A percentile compares a stretch with the other conserved stretches of the same genome.
Evolutionary conservation across 2,329 filamentous ascomycete genomes (phyloP).

Genomic region (Rugonectria rugulosa): DNA sequence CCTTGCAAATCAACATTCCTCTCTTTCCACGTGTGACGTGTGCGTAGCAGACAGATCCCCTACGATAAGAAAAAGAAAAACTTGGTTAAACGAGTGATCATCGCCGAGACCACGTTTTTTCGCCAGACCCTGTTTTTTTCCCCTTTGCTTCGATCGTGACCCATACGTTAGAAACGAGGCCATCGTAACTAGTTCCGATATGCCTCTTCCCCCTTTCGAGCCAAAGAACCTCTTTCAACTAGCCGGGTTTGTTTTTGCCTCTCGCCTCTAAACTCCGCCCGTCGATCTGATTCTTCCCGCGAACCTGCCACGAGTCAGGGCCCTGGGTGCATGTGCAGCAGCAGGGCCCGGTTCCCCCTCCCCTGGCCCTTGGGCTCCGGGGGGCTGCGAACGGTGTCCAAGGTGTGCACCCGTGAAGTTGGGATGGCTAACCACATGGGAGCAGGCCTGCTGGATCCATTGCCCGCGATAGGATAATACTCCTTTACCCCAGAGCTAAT

Average conservation of each 20-base stretch:
- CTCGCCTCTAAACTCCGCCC: not conserved
- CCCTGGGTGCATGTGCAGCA: not conserved
- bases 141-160: too few species aligned
- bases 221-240: slow-evolving; percentile 3
- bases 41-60: too few species aligned
- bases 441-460: not conserved
- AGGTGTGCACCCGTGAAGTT: not conserved
- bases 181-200: not conserved
- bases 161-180: too few species aligned
- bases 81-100: too few species aligned
- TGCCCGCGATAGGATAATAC: slow-evolving; percentile 1
- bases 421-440: not conserved
- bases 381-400: not conserved
- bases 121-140: too few species aligned
- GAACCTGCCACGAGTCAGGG: not conserved
- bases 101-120: too few species aligned
- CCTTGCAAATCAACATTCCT: too few species aligned
- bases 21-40: too few species aligned
- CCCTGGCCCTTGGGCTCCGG: not conserved
- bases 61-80: too few species aligned
- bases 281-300: not conserved
- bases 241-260: not conserved
- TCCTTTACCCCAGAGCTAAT: not conserved
- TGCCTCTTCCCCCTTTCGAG: not conserved
- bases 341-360: too few species aligned